Percentiles rank a stretch among this genome's conserved stretches.
Evolutionary conservation across 179 eudicot species (phyloP).

Genomic region (Silene vulgaris): DNA sequence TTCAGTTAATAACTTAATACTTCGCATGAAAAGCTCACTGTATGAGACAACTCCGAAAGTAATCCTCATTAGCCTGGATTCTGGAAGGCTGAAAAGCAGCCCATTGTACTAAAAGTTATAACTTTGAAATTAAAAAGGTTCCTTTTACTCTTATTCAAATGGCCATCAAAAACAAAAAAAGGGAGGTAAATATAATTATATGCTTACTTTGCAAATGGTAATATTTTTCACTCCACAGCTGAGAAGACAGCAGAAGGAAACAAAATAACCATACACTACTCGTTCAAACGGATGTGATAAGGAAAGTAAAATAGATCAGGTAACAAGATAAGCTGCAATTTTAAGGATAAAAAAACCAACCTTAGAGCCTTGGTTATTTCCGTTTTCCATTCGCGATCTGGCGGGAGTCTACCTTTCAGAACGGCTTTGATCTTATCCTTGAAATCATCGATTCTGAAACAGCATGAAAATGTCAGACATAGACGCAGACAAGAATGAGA

Average conservation of each 20-base stretch:
- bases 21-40: neutral
- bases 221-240: neutral
- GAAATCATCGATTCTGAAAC: constrained; percentile 70
- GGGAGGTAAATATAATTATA: neutral
- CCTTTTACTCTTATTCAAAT: neutral
- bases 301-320: neutral
- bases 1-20: neutral
- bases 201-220: neutral
- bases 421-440: constrained; percentile 73
- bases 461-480: constrained; percentile 24
- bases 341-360: constrained; percentile 32
- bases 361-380: constrained; percentile 62
- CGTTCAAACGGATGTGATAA: neutral
- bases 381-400: constrained; percentile 63
- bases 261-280: neutral
- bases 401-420: constrained; percentile 86
- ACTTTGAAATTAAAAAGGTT: neutral
- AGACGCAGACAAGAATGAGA: neutral
- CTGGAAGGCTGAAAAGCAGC: neutral
- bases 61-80: neutral
- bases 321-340: neutral
- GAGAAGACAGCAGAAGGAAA: neutral
- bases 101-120: neutral
- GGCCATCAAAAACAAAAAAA: neutral
- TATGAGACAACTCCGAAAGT: neutral